Percentiles rank a stretch among this genome's conserved stretches.
These are phyloP conservation scores for Melanomma pulvis-pyrius DNA, from an alignment of 495 filamentous ascomycete species.

Conservation along the genomic window DNA sequence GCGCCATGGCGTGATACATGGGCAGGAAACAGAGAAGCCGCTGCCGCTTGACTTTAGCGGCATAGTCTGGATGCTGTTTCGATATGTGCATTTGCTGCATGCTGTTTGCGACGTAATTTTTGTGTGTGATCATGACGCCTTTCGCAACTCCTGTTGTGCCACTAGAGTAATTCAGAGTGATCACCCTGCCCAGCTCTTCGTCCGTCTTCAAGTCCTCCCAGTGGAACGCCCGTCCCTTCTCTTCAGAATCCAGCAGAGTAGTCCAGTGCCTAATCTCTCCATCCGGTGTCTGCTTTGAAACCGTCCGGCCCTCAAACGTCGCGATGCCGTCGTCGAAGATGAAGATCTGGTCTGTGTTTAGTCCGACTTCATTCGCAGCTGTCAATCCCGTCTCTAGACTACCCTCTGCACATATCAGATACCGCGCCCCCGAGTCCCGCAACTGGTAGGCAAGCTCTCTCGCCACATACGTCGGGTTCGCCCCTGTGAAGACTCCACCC, in stretches of 20 bases:
- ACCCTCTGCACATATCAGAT: slow-evolving; percentile 51
- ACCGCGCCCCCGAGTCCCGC: slow-evolving; percentile 66
- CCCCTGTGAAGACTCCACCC: slow-evolving; percentile 77
- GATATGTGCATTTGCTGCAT: slow-evolving; percentile 55
- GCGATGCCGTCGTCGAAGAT: slow-evolving; percentile 44
- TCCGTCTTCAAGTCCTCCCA: slow-evolving; percentile 41
- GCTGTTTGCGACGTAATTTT: slow-evolving; percentile 71
- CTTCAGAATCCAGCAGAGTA: slow-evolving; percentile 37
- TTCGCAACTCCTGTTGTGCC: slow-evolving; percentile 86
- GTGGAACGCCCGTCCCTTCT: slow-evolving; percentile 31
- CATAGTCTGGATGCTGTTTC: slow-evolving; percentile 50
- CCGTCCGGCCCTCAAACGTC: slow-evolving; percentile 39
- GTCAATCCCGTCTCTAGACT: slow-evolving; percentile 42
- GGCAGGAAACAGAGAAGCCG: slow-evolving; percentile 66
- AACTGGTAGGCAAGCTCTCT: slow-evolving; percentile 77
- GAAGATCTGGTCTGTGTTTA: slow-evolving; percentile 40
- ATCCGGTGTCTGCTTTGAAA: slow-evolving; percentile 4
- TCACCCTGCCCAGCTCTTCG: slow-evolving; percentile 37
- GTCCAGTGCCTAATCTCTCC: slow-evolving; percentile 43
- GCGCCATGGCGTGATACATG: slow-evolving; percentile 63
- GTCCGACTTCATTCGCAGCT: slow-evolving; percentile 36
- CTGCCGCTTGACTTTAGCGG: slow-evolving; percentile 40
- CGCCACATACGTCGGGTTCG: slow-evolving; percentile 73
- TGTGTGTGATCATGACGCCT: slow-evolving; percentile 78
- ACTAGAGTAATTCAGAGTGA: slow-evolving; percentile 67